Conservation (phyloP, 2,329 filamentous ascomycete genomes). For the Cladosporium austrohemisphaericum region DNA sequence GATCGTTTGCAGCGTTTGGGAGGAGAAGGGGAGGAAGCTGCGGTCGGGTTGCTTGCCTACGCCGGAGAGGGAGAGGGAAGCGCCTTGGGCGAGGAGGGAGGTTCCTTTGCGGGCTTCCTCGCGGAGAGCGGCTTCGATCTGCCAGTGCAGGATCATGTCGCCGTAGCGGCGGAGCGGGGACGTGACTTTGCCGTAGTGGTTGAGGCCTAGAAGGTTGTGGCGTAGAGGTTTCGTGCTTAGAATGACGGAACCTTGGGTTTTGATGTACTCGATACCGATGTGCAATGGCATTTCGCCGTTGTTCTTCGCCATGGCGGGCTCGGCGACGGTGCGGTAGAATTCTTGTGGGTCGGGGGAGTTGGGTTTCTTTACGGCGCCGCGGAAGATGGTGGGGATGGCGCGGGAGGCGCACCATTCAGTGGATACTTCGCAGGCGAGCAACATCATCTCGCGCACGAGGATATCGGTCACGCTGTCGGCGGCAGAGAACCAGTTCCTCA, state of each 20-base stretch:
- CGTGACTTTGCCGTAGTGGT: slow-evolving; percentile 55
- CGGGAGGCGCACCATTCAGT: slow-evolving; percentile 52
- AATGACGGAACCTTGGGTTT: slow-evolving; percentile 39
- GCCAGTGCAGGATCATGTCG: slow-evolving; percentile 61
- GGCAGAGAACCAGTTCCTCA: slow-evolving; percentile 33
- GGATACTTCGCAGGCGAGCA: slow-evolving; percentile 51
- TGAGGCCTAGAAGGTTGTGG: slow-evolving; percentile 51
- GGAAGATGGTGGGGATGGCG: slow-evolving; percentile 49
- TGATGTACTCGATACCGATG: slow-evolving; percentile 41
- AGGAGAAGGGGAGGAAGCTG: slow-evolving; percentile 49
- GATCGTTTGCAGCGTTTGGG: slow-evolving; percentile 45
- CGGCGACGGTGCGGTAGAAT: slow-evolving; percentile 35
- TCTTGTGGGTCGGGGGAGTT: slow-evolving; percentile 33
- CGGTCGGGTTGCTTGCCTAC: slow-evolving; percentile 21
- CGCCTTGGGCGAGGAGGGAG: slow-evolving; percentile 35
- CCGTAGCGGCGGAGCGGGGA: slow-evolving; percentile 59
- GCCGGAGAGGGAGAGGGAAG: slow-evolving; percentile 1
- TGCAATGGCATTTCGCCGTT: slow-evolving; percentile 33
- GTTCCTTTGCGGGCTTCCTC: slow-evolving; percentile 49
- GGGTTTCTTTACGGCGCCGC: slow-evolving; percentile 34
- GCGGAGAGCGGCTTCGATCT: slow-evolving; percentile 60
- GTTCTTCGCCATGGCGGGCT: slow-evolving; percentile 36
- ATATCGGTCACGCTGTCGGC: slow-evolving; percentile 22
- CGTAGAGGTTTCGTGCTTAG: slow-evolving; percentile 46
- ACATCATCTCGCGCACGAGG: slow-evolving; percentile 50